A percentile compares a stretch with the other conserved stretches of the same genome.
Conservation (phyloP, 2,329 filamentous ascomycete species). For the Tolypocladium tundrense region DNA sequence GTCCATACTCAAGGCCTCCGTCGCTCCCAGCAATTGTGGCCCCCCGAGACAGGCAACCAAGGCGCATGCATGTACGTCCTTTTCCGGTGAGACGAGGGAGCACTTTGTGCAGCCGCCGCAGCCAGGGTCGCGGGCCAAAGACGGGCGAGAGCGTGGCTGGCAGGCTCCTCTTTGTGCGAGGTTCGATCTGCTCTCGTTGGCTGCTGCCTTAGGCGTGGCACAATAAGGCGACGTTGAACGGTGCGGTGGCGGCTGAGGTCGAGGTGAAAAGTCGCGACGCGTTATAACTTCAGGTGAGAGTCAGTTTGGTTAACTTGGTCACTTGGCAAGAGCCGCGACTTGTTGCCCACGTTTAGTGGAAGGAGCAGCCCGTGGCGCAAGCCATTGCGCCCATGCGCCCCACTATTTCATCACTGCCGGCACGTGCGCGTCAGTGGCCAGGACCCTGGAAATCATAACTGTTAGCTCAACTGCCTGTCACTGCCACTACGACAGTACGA, state of each 20-base stretch:
- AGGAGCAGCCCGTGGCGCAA: not conserved
- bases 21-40: constrained; percentile 8
- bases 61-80: constrained; percentile 2
- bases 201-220: not conserved
- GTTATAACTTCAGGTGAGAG: not conserved
- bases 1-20: constrained; percentile 10
- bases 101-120: not conserved
- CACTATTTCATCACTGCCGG: not conserved
- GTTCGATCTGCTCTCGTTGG: not conserved
- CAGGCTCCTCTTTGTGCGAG: not conserved
- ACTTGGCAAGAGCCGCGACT: not conserved
- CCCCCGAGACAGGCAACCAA: constrained; percentile 4
- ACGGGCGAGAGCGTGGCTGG: not conserved
- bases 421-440: not conserved
- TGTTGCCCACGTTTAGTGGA: not conserved
- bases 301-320: not conserved
- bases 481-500: too few species aligned
- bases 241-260: not conserved
- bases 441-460: too few species aligned
- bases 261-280: not conserved
- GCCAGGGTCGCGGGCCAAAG: not conserved
- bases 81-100: not conserved
- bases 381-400: not conserved
- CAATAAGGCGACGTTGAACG: not conserved
- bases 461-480: too few species aligned